Evolutionary conservation across 1,284 basidiomycete species (phyloP).

Genomic region (Pseudozyma sp.): DNA sequence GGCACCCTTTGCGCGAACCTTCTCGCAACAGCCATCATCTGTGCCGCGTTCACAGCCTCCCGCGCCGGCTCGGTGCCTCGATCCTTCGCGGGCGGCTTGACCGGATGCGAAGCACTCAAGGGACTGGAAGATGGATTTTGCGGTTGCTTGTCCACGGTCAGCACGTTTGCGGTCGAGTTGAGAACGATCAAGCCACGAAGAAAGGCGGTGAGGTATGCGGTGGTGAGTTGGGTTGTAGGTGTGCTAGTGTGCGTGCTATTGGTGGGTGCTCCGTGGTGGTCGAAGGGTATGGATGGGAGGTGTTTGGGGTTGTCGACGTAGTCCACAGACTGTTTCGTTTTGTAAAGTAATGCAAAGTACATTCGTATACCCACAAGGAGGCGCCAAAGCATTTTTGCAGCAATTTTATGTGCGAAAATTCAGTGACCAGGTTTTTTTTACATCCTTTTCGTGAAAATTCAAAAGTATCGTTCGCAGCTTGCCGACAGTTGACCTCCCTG

Average conservation of each 20-base stretch:
- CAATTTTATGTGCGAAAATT: too few relatives aligned
- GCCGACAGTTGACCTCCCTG: too few relatives aligned
- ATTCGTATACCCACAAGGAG: background rate
- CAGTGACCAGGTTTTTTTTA: too few relatives aligned
- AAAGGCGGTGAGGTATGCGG: slow-evolving; percentile 55
- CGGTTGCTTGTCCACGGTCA: slow-evolving; percentile 92
- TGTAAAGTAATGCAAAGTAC: background rate
- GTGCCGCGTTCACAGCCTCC: slow-evolving; percentile 48
- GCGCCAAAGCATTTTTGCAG: too few relatives aligned
- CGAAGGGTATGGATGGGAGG: slow-evolving; percentile 53
- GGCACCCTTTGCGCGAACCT: slow-evolving; percentile 90
- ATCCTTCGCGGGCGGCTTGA: slow-evolving; percentile 19
- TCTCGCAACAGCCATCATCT: slow-evolving; percentile 72
- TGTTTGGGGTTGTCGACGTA: slow-evolving; percentile 40
- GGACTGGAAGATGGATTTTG: slow-evolving; percentile 88
- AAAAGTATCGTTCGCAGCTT: too few relatives aligned
- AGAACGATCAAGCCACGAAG: slow-evolving; percentile 72
- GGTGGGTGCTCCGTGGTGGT: slow-evolving; percentile 64
- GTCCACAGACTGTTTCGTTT: too few relatives aligned
- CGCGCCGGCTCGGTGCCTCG: slow-evolving; percentile 25
- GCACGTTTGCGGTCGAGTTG: slow-evolving; percentile 89
- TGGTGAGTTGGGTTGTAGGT: slow-evolving; percentile 52
- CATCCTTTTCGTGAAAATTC: too few relatives aligned
- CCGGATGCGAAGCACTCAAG: slow-evolving; percentile 56
- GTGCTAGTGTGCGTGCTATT: slow-evolving; percentile 58